A percentile compares a stretch with the other conserved stretches of the same genome.
phyloP scores from a whole-genome alignment of 2,329 filamentous ascomycete species.

The Nannizziopsis arthrosporioides region DNA sequence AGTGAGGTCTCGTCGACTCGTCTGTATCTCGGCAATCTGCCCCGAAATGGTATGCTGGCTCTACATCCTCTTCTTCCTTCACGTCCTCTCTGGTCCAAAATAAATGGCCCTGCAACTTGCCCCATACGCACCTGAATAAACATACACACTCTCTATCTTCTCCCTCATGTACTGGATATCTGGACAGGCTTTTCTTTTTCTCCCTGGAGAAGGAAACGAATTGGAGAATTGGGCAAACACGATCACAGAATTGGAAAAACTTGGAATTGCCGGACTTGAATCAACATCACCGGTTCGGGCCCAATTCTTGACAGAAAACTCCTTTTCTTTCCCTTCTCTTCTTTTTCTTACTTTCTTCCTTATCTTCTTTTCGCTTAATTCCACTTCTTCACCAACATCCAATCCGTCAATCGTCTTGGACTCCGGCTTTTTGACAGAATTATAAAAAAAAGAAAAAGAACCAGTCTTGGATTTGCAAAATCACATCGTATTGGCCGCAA shows the following conservation, averaged over 20 bases:
- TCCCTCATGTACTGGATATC: slow-evolving; percentile 8
- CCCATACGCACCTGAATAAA: slow-evolving; percentile 1
- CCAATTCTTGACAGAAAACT: no score
- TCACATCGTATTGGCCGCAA: slow-evolving; percentile 16
- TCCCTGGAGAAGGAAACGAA: background rate
- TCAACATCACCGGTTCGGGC: no score
- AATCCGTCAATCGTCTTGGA: slow-evolving; percentile 10
- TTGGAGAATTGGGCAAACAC: background rate
- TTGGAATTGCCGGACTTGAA: background rate
- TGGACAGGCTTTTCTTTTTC: slow-evolving; percentile 6
- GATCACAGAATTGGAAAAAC: background rate
- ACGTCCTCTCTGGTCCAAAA: slow-evolving; percentile 11
- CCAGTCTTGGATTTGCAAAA: slow-evolving; percentile 17
- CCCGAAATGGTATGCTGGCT: slow-evolving; percentile 69
- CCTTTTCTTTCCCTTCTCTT: background rate
- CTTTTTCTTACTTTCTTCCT: background rate
- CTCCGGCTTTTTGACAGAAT: slow-evolving; percentile 8
- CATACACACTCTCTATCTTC: background rate
- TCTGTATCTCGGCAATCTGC: slow-evolving; percentile 95
- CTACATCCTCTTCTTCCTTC: slow-evolving; percentile 16
- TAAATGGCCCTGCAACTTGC: slow-evolving; percentile 8
- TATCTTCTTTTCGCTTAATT: background rate
- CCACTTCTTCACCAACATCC: background rate
- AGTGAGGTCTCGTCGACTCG: slow-evolving; percentile 86
- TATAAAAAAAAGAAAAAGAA: background rate